Conservation (phyloP, 106 monocot genomes). For the Allium cepa region DNA sequence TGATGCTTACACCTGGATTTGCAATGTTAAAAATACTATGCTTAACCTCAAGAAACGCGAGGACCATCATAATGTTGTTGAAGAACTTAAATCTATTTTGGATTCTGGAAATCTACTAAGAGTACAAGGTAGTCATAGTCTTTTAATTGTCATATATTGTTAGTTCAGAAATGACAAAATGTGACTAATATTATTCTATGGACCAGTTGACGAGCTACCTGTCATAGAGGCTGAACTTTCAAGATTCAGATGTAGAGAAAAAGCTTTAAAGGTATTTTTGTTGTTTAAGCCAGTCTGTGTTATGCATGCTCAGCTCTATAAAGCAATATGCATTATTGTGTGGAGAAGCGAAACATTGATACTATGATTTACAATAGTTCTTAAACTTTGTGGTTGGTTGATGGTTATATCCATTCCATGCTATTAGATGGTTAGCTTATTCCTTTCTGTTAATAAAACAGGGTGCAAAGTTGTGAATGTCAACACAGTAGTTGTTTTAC, state of each 20-base stretch:
- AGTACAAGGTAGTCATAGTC: conserved; percentile 29
- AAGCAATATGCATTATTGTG: too few relatives aligned
- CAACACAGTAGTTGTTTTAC: too few relatives aligned
- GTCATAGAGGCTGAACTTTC: conserved; percentile 49
- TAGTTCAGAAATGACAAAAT: too few relatives aligned
- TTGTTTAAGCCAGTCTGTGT: background rate
- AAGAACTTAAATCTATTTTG: conserved; percentile 40
- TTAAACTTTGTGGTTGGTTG: too few relatives aligned
- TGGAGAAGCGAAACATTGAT: too few relatives aligned
- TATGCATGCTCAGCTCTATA: background rate
- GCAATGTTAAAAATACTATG: conserved; percentile 25
- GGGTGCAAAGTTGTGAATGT: too few relatives aligned
- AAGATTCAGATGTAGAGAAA: conserved; percentile 45
- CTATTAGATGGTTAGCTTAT: too few relatives aligned
- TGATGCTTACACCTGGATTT: conserved; percentile 57
- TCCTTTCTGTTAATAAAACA: too few relatives aligned
- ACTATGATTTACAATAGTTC: too few relatives aligned
- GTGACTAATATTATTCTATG: background rate
- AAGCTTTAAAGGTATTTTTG: conserved; percentile 34
- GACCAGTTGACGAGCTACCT: conserved; percentile 60
- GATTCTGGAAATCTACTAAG: conserved; percentile 38
- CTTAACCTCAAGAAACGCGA: conserved; percentile 23
- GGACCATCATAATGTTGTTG: conserved; percentile 45
- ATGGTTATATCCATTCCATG: too few relatives aligned
- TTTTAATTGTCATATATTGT: too few relatives aligned